Base-by-base conservation (phyloP, 2,329 filamentous ascomycete species). In the Calonectria hongkongensis region DNA sequence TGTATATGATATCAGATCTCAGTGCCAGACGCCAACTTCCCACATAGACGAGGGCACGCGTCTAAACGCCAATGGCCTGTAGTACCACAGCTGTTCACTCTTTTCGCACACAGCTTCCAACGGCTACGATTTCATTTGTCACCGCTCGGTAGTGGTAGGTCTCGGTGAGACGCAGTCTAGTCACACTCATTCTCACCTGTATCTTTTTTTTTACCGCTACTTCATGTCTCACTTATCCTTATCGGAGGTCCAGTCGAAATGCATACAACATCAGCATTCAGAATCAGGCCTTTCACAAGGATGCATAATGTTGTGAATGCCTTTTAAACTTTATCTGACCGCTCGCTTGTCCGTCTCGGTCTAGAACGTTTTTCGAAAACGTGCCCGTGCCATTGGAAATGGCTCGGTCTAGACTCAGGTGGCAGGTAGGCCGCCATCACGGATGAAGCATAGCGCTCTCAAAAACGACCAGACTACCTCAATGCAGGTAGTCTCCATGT, bases 361-460 rank as follows among this genome's bases (percentile, higher is more conserved):
- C 54, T 41, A 41, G 54, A 60, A 41, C 54, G 7, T 60, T 60
- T 25, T 8, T 15, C 33, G n/a, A 41, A 60, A 60, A 60, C 54
- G 54, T 60, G 54, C 10, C 12, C 21, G n/a, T 25, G 18, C 21
- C 12, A 60, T 41, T 60, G 54, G 54, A 41, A 41, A 18, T 41
- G 33, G 36, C 7, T 7, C 33, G 54, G 21, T 60, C 54, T 41
- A 3, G 54, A 60, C 54, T 60, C 54, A 28, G 6, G 10, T 36
- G 21, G 16, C 6, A 16, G 54, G 54, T 60, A 33, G 54, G 54
- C 54, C 54, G 27, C 10, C 21, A 27, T 41, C 54, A 60, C 54
- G 36, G 33, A 60, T 60, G 54, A 41, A 60, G 54, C 54, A 27
- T 60, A 60, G 54, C 54, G 54, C 25, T 60, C 54, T 39, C 25